Evolutionary conservation across 2,329 filamentous ascomycete genomes (phyloP).

Genomic region (Fusarium napiforme): DNA sequence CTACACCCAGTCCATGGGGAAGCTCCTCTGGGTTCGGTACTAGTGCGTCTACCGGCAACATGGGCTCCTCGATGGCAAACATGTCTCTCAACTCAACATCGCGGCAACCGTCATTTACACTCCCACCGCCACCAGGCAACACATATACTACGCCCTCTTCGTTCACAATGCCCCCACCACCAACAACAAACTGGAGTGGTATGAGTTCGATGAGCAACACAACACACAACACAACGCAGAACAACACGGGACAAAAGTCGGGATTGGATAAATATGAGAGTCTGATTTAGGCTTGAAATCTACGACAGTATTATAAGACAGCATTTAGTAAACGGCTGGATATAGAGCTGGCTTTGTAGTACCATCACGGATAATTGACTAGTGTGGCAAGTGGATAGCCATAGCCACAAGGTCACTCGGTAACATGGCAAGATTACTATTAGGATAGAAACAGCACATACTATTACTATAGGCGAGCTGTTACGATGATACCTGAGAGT

Average conservation of each 20-base stretch:
- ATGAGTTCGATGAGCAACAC: conserved; percentile 17
- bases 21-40: conserved; percentile 49
- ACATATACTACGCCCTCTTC: conserved; percentile 47
- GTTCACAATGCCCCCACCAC: conserved; percentile 61
- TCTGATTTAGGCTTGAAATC: conserved; percentile 59
- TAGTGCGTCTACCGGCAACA: conserved; percentile 37
- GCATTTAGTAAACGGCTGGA: neutral
- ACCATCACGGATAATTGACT: neutral
- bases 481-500: neutral
- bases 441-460: neutral
- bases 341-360: conserved; percentile 15
- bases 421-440: neutral
- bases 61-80: conserved; percentile 59
- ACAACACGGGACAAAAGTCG: conserved; percentile 53
- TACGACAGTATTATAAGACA: neutral
- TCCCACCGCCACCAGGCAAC: conserved; percentile 64
- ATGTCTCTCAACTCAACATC: conserved; percentile 60
- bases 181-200: conserved; percentile 43
- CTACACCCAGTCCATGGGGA: conserved; percentile 64
- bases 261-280: conserved; percentile 77
- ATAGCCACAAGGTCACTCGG: neutral
- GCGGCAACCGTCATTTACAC: conserved; percentile 63
- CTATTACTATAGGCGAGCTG: neutral
- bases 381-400: neutral
- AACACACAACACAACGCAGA: conserved; percentile 17